Evolutionary conservation across 1,284 basidiomycete species (phyloP), one percentile per base, ranked within the genome.

Genomic region (Boletus mariae): DNA sequence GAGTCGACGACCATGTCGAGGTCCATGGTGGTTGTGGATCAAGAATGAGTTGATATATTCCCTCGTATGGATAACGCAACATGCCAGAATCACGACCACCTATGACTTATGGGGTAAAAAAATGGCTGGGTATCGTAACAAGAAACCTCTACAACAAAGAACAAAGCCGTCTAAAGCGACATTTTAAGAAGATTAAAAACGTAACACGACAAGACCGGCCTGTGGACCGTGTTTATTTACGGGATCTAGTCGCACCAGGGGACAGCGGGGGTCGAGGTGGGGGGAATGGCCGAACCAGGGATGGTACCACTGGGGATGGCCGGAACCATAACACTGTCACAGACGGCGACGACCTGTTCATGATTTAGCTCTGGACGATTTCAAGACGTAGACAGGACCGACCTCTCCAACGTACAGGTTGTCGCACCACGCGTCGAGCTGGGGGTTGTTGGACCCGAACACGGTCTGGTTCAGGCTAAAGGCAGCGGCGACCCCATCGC

Each of bases 401-500:
- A 86, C 85, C 79, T 85, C 82, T 67, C 80, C 84, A 52, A 83
- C 63, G 64, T 87, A 87, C 59, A 88, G 69, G 72, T 88, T 88
- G 58, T 59, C 60, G 66, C 87, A 88, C 0, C 68, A 72, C 1
- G 56, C 12, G 61, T 82, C 63, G 60, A 89, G 71, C 65, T 87
- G 81, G n/a, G 85, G 85, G 78, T 88, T 88, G 77, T 87, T 87
- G 56, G 55, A 11, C 60, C 63, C 70, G 48, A 88, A 71, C 3
- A 80, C 69, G 35, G 81, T 82, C 5, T 58, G 47, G 72, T 85
- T 82, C 63, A 85, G 58, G 40, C 70, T 63, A 56, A 69, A 57
- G 2, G 43, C 53, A 25, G 41, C 4, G 29, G 73, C 58, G 55
- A 88, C 71, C 6, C 9, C 51, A 10, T 81, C 75, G 65, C 86